Percentiles rank a stretch among this genome's conserved stretches.
Conservation (phyloP, 495 filamentous ascomycete species). For the Annulohypoxylon moriforme region DNA sequence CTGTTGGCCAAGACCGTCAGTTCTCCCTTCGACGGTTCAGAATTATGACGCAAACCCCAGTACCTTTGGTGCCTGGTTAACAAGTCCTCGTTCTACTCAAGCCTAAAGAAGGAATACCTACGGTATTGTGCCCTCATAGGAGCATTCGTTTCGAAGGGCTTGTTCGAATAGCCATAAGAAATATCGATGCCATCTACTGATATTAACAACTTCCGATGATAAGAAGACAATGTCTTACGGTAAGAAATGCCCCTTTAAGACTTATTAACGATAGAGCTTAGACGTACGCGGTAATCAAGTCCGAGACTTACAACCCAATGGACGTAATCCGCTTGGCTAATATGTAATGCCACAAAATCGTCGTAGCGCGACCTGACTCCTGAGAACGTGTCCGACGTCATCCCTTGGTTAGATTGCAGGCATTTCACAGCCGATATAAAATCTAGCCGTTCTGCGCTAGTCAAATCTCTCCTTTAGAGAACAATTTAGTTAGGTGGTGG, state of each 20-base stretch:
- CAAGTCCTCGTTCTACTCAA: background rate
- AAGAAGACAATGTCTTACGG: constrained; percentile 14
- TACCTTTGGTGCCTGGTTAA: constrained; percentile 50
- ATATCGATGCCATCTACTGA: constrained; percentile 56
- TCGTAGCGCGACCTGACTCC: constrained; percentile 58
- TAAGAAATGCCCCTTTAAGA: constrained; percentile 46
- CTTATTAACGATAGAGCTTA: background rate
- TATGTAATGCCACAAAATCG: constrained; percentile 59
- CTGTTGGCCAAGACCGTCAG: constrained; percentile 18
- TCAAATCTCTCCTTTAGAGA: constrained; percentile 44
- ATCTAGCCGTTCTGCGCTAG: constrained; percentile 43
- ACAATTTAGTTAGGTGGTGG: background rate
- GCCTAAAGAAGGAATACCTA: constrained; percentile 38
- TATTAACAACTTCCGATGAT: constrained; percentile 32
- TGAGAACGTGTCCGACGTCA: constrained; percentile 47
- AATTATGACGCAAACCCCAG: constrained; percentile 45
- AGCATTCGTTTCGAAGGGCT: constrained; percentile 51
- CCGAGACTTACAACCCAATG: constrained; percentile 51
- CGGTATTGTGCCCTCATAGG: constrained; percentile 53
- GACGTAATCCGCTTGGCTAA: constrained; percentile 51
- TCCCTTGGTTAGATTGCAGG: constrained; percentile 48
- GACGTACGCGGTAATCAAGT: background rate
- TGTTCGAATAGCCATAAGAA: constrained; percentile 57
- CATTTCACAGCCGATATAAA: constrained; percentile 61
- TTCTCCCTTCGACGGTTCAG: background rate